Conservation (phyloP, 805 yeast species). For the Cyberlindnera mycetangii region DNA sequence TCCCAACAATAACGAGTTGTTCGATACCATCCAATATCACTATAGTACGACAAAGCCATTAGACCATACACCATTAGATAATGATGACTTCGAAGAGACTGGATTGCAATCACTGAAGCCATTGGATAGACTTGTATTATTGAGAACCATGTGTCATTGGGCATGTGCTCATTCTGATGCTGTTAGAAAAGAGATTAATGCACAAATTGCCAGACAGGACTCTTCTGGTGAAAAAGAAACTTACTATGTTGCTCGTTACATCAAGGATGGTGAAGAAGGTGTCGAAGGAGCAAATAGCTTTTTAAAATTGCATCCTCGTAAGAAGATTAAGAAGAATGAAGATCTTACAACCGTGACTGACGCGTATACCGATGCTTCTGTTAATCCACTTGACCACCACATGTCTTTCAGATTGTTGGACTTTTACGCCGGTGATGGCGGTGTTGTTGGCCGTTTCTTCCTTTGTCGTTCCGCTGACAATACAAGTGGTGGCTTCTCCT, state of each 20-base stretch:
- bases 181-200: constrained; percentile 16
- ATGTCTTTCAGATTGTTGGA: constrained; percentile 25
- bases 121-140: constrained; percentile 22
- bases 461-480: constrained; percentile 23
- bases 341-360: constrained; percentile 5
- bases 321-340: constrained; percentile 12
- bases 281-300: constrained; percentile 19
- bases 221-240: constrained; percentile 26
- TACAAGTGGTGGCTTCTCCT: constrained; percentile 17
- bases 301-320: constrained; percentile 15
- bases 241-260: constrained; percentile 23
- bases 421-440: constrained; percentile 29
- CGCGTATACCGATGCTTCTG: constrained; percentile 19
- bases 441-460: constrained; percentile 25
- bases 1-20: constrained; percentile 18
- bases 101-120: constrained; percentile 24
- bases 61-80: constrained; percentile 23
- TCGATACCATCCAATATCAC: constrained; percentile 12
- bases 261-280: constrained; percentile 24
- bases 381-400: constrained; percentile 21
- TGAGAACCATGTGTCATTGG: constrained; percentile 26
- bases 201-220: constrained; percentile 16
- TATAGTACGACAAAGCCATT: constrained; percentile 18
- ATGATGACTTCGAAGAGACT: constrained; percentile 14
- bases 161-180: constrained; percentile 18